Conservation (phyloP, 2,329 filamentous ascomycete genomes). For the Ambrosiella cleistominuta region DNA sequence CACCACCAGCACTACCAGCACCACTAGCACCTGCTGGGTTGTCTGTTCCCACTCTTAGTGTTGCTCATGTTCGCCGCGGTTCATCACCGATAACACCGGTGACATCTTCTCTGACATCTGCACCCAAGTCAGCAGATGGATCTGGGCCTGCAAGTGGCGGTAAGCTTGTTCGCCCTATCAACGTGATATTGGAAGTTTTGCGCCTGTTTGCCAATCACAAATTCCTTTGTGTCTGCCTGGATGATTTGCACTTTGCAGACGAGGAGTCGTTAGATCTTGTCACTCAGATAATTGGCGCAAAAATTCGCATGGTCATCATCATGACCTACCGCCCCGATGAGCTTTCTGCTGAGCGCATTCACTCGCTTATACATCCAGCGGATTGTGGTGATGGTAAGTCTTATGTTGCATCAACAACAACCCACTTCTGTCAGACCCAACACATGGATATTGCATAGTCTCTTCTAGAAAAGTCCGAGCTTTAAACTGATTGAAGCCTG, state of each 20-base stretch:
- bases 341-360: conserved; percentile 36
- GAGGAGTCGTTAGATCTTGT: conserved; percentile 74
- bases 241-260: conserved; percentile 83
- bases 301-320: conserved; percentile 66
- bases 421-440: neutral
- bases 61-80: conserved; percentile 28
- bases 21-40: neutral
- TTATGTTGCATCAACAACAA: neutral
- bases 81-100: conserved; percentile 32
- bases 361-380: conserved; percentile 34
- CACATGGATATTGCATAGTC: too few relatives aligned
- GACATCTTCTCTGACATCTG: conserved; percentile 28
- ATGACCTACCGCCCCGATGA: conserved; percentile 59
- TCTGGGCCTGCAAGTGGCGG: too few relatives aligned
- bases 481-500: too few relatives aligned
- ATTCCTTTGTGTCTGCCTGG: conserved; percentile 73
- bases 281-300: conserved; percentile 57
- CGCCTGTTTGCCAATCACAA: conserved; percentile 67
- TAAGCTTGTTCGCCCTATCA: conserved; percentile 49
- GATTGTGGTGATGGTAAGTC: conserved; percentile 31
- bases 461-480: too few relatives aligned
- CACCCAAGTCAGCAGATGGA: conserved; percentile 20
- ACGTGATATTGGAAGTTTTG: conserved; percentile 73
- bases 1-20: conserved; percentile 6
- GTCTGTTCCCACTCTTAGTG: conserved; percentile 8